A percentile compares a stretch with the other conserved stretches of the same genome.
Evolutionary conservation across 2,329 filamentous ascomycete genomes (phyloP).

Genomic region (Ustulina deusta): DNA sequence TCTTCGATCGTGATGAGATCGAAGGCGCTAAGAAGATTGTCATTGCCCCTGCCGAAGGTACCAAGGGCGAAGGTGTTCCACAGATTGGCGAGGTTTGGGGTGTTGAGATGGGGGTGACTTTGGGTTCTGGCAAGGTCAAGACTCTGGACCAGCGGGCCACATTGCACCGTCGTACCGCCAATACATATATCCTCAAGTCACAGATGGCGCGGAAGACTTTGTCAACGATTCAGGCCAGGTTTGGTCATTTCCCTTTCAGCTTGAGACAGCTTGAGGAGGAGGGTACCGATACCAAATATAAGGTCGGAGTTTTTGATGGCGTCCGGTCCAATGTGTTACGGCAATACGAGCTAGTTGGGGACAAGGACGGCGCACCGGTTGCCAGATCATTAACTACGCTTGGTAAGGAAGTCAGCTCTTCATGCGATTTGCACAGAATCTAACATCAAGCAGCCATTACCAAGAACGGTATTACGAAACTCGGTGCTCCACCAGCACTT

Average conservation of each 20-base stretch:
- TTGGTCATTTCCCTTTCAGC: slow-evolving; percentile 97
- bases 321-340: slow-evolving; percentile 92
- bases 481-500: slow-evolving; percentile 79
- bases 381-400: slow-evolving; percentile 90
- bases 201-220: slow-evolving; percentile 92
- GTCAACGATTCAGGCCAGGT: slow-evolving; percentile 96
- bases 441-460: slow-evolving; percentile 77
- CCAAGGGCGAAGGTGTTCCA: slow-evolving; percentile 89
- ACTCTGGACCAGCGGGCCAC: slow-evolving; percentile 87
- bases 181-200: slow-evolving; percentile 93
- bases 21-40: slow-evolving; percentile 99
- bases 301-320: slow-evolving; percentile 94
- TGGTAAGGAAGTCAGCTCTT: slow-evolving; percentile 67
- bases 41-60: slow-evolving; percentile 83
- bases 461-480: slow-evolving; percentile 93
- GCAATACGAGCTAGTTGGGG: slow-evolving; percentile 95
- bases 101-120: slow-evolving; percentile 92
- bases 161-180: slow-evolving; percentile 90
- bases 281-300: slow-evolving; percentile 78
- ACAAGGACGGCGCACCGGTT: slow-evolving; percentile 88
- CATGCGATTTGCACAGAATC: slow-evolving; percentile 29
- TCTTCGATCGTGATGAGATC: slow-evolving; percentile 97
- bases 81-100: slow-evolving; percentile 97
- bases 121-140: slow-evolving; percentile 96
- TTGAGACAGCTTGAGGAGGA: slow-evolving; percentile 97